These are phyloP conservation scores for Fusarium newnesense DNA, from an alignment of 2,329 filamentous ascomycete genomes.

Conservation along the genomic window DNA sequence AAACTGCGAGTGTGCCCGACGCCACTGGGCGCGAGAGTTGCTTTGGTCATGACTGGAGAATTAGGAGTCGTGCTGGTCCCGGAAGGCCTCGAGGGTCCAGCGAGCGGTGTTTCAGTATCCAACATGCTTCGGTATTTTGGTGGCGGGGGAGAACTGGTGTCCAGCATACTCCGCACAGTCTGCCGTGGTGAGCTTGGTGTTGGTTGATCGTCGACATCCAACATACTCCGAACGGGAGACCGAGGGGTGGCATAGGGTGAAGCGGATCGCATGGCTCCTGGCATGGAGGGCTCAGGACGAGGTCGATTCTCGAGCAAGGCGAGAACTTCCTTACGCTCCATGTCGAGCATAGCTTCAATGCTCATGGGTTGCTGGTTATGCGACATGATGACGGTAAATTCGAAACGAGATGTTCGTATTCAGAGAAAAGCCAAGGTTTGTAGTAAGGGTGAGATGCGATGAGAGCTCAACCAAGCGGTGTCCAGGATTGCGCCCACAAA, in stretches of 20 bases:
- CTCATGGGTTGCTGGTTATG: constrained; percentile 67
- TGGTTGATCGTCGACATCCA: constrained; percentile 39
- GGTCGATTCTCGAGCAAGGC: constrained; percentile 70
- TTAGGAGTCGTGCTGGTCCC: constrained; percentile 49
- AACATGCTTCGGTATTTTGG: constrained; percentile 63
- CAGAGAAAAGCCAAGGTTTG: background rate
- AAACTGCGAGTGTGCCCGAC: constrained; percentile 57
- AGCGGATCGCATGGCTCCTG: constrained; percentile 56
- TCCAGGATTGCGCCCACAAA: constrained; percentile 15
- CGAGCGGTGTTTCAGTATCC: constrained; percentile 55
- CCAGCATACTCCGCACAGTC: constrained; percentile 66
- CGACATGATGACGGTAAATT: constrained; percentile 46
- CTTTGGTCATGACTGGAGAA: constrained; percentile 44
- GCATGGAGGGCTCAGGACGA: constrained; percentile 37
- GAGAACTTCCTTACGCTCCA: constrained; percentile 79
- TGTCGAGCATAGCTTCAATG: constrained; percentile 79
- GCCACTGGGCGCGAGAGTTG: constrained; percentile 35
- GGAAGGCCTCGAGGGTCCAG: constrained; percentile 34
- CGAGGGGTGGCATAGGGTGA: constrained; percentile 67
- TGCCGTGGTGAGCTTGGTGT: constrained; percentile 53
- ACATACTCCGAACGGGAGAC: constrained; percentile 71
- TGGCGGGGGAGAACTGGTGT: constrained; percentile 51
- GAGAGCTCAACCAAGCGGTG: background rate
- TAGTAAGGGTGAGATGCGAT: background rate
- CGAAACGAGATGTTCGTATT: background rate